Evolutionary conservation across 2,329 filamentous ascomycete genomes (phyloP).

Genomic region (Penicillium sp.): DNA sequence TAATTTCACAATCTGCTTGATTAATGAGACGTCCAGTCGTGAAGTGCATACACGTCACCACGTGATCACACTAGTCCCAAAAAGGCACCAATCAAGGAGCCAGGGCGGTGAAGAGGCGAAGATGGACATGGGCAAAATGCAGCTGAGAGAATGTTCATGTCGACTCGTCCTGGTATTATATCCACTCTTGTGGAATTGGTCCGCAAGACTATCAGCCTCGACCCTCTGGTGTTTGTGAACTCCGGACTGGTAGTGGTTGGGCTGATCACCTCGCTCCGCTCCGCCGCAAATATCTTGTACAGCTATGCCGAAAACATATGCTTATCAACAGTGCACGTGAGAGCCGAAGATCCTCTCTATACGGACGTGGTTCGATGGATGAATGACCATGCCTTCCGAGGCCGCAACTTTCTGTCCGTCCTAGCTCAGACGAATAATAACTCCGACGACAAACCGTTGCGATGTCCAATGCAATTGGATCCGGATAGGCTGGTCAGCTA

Average conservation of each 20-base stretch:
- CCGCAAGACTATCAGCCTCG: not conserved
- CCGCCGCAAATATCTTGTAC: not conserved
- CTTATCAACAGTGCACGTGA: conserved; percentile 48
- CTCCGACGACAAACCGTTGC: not conserved
- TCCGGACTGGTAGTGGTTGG: not conserved
- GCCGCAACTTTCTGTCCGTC: conserved; percentile 52
- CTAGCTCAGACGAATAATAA: conserved; percentile 44
- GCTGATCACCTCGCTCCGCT: not conserved
- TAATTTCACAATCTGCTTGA: too few species aligned
- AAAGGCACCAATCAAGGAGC: not conserved
- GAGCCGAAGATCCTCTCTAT: conserved; percentile 61
- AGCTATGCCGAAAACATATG: conserved; percentile 11
- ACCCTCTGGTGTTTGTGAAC: not conserved
- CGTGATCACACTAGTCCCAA: not conserved
- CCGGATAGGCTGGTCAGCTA: not conserved
- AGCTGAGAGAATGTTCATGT: not conserved
- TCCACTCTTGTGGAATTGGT: not conserved
- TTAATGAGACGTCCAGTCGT: not conserved
- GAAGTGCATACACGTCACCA: not conserved
- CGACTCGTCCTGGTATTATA: not conserved
- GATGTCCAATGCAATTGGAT: not conserved
- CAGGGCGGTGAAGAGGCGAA: not conserved
- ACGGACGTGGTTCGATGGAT: conserved; percentile 57
- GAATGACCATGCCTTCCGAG: conserved; percentile 52
- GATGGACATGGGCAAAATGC: not conserved